Conservation (phyloP, 2,329 filamentous ascomycete species). For the Stachybotrys echinatus region DNA sequence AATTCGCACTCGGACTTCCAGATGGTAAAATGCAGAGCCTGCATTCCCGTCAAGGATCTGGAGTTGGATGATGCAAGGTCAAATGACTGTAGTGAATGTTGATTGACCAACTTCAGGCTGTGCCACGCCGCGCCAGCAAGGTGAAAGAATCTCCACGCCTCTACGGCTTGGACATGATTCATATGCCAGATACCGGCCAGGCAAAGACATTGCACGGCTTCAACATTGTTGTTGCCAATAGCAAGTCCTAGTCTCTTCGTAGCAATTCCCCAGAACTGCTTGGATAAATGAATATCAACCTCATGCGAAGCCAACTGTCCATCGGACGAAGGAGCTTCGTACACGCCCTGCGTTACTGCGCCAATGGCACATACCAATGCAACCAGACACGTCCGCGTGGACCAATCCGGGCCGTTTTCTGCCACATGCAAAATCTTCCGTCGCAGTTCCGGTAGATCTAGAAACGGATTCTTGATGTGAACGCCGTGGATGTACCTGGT, state of each 20-base stretch:
- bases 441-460: conserved; percentile 2
- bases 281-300: neutral
- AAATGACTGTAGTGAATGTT: neutral
- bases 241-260: conserved; percentile 2
- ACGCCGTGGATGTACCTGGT: conserved; percentile 2
- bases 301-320: neutral
- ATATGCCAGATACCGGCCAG: conserved; percentile 5
- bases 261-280: conserved; percentile 3
- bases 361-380: conserved; percentile 3
- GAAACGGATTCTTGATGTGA: conserved; percentile 3
- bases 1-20: conserved; percentile 5
- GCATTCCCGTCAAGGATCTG: neutral
- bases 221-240: neutral
- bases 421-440: conserved; percentile 1
- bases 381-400: conserved; percentile 1
- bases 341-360: neutral
- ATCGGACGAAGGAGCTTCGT: neutral
- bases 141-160: conserved; percentile 5
- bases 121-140: conserved; percentile 4
- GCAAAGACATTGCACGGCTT: conserved; percentile 4
- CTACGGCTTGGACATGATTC: neutral
- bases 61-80: neutral
- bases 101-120: neutral
- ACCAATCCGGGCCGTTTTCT: conserved; percentile 3
- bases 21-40: conserved; percentile 5